Percentiles rank a stretch among this genome's conserved stretches.
Evolutionary conservation across 148 eudicot genomes (phyloP).

Genomic region (Camellia sinensis): DNA sequence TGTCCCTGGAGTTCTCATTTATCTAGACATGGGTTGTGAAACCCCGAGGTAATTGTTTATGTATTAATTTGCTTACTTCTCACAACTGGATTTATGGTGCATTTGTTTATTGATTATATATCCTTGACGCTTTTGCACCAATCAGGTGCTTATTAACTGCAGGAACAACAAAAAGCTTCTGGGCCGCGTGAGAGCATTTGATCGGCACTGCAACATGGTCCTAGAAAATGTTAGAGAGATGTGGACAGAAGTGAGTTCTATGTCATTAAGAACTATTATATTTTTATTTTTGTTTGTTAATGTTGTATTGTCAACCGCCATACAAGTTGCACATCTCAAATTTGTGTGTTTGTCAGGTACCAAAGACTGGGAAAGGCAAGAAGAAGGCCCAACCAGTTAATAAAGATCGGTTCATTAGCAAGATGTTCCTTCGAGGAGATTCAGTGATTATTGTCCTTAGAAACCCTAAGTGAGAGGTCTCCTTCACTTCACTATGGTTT

Average conservation of each 20-base stretch:
- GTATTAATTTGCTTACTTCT: constrained; percentile 2
- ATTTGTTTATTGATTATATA: neutral
- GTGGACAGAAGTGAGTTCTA: constrained; percentile 77
- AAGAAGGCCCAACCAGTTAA: constrained; percentile 83
- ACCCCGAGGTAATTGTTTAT: neutral
- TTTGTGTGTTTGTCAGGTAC: constrained; percentile 41
- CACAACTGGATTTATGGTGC: neutral
- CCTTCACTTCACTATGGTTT: neutral
- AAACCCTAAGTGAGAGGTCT: constrained; percentile 62
- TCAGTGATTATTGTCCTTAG: constrained; percentile 84
- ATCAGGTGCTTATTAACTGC: constrained; percentile 87
- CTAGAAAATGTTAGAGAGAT: constrained; percentile 80
- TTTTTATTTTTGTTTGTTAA: neutral
- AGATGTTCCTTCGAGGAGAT: constrained; percentile 93
- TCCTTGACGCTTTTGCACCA: neutral
- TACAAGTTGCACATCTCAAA: neutral
- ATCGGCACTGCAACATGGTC: constrained; percentile 78
- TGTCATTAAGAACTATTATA: neutral
- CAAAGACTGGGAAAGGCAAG: constrained; percentile 93
- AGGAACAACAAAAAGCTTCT: constrained; percentile 83
- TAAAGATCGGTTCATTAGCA: constrained; percentile 85
- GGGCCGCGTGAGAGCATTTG: constrained; percentile 76
- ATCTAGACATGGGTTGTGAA: neutral
- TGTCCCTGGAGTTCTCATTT: neutral
- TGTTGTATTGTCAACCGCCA: neutral